Base-by-base conservation (phyloP, 371 early-diverging fungal species). In the Saksenaea oblongispora region DNA sequence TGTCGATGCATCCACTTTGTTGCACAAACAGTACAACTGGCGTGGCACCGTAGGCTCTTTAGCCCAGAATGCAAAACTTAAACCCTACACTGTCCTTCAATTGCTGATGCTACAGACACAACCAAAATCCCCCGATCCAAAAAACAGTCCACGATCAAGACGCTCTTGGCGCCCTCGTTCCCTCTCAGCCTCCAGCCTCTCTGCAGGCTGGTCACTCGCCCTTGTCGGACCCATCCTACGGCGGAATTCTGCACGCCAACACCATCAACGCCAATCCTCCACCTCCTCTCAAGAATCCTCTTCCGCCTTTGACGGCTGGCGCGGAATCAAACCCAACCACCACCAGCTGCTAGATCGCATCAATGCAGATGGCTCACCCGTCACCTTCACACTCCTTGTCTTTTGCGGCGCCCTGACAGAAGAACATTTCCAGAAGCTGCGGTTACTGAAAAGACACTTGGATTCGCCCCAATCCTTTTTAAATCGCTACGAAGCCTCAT, bases 51-150 rank as follows among this genome's bases (percentile, higher is more conserved):
- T 57, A 3, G 73, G 73, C 9, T 69, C 59, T 14, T 56, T 73
- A 35, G 78, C 78, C 5, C 71, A 70, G 1, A 66, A 75, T 44
- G 67, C 70, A 8, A 72, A 69, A 51, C 54, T 78, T 22, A 78
- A 78, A 53, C 78, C 78, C 0, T 78, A 78, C 55, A 73, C 71
- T 14, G 58, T 75, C 18, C 34, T 66, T 22, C 75, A 74, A 27
- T 34, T 78, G 17, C 36, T 69, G 26, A 17, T 65, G 27, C 47
- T 28, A 34, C 27, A 56, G 35, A 39, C 42, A 39, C 69, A 44
- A 17, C 31, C 64, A 13, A 18, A 47, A 47, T 18, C 51, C 51
- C 5, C 51, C 51, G 51, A 31, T 7, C 51, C 51, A 47, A 47
- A 47, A 18, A 34, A 9, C 7, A 34, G 14, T 26, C 11, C 24